phyloP scores from a whole-genome alignment of 106 monocot genomes.

The Narthecium ossifragum region DNA sequence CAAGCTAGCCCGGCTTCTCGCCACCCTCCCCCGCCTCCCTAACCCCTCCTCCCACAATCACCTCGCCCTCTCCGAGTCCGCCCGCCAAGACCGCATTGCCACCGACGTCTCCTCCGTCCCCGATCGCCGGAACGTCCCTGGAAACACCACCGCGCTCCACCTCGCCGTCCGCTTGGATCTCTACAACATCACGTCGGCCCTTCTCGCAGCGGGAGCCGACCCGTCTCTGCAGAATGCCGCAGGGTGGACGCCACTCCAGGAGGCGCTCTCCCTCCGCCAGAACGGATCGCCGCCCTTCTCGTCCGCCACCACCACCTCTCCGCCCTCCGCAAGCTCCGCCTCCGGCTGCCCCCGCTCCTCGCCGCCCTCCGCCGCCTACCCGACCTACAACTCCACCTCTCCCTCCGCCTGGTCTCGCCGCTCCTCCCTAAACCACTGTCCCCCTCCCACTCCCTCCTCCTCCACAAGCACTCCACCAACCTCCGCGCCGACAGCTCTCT shows the following conservation, averaged over 20 bases:
- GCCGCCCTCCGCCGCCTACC: conserved; percentile 35
- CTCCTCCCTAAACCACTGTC: conserved; percentile 55
- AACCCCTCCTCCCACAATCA: conserved; percentile 39
- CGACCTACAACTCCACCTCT: conserved; percentile 69
- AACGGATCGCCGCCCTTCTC: conserved; percentile 31
- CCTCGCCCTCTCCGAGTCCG: conserved; percentile 29
- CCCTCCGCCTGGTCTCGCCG: conserved; percentile 60
- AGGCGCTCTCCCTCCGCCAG: conserved; percentile 51
- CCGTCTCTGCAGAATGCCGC: conserved; percentile 69
- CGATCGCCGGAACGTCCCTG: conserved; percentile 79
- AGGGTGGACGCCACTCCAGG: conserved; percentile 82
- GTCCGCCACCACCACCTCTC: conserved; percentile 62
- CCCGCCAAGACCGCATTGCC: conserved; percentile 17
- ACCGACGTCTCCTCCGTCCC: conserved; percentile 32
- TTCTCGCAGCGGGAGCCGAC: conserved; percentile 59
- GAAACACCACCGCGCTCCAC: conserved; percentile 63
- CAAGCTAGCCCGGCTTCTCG: conserved; percentile 21
- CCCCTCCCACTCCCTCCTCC: too few relatives aligned
- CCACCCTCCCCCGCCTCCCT: conserved; percentile 42
- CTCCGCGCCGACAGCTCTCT: conserved; percentile 69
- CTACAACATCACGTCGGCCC: conserved; percentile 15
- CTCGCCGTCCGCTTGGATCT: conserved; percentile 62
- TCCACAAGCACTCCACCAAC: conserved; percentile 59
- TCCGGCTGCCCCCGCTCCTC: conserved; percentile 46
- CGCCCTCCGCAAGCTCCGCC: conserved; percentile 62